Evolutionary conservation across 352 stramenopile species (phyloP), one percentile per base, ranked within the genome.

Genomic region (Phytophthora pini): DNA sequence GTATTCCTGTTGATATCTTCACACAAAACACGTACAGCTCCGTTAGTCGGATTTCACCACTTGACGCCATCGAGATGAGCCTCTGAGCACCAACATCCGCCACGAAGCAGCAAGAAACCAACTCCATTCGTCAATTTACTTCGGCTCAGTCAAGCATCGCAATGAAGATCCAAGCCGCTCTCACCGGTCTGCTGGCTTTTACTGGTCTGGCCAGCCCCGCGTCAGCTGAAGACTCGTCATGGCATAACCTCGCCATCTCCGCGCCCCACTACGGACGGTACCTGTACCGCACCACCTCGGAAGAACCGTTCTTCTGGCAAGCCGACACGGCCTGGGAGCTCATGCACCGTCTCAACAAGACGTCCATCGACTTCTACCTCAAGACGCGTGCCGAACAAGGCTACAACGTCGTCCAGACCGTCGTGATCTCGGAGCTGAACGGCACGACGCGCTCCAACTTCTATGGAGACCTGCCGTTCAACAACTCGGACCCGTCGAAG

Each of bases 381-480:
- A 43, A 43, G n/a, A 43, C 38, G 13, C 38, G 38, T 0, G 38
- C 38, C n/a, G 38, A 43, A 43, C 38, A 43, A 3, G 38, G 38
- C 13, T 43, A 22, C 38, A 43, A 43, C 38, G 38, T 43, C 1
- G 38, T 43, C 1, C 38, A 22, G 4, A 43, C 38, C n/a, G 38
- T 43, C 22, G 7, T 43, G 13, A 15, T 43, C 3, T 43, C 38
- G 1, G 38, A 43, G n/a, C 38, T 43, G 38, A 15, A 43, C n/a
- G 38, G 38, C 10, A 43, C 38, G 5, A 43, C 38, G 15, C 38
- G 38, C n/a, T 7, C 38, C 15, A 43, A 43, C 38, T 43, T 43
- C 38, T 43, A 43, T 43, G 38, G 38, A n/a, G 15, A 43, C n/a
- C 13, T 43, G 38, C 38, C 38, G 38, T 43, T 43, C 38, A 43